Evolutionary conservation across 31 red algal genomes (phyloP), one percentile per base, ranked within the genome.

Genomic region (Asparagopsis taxiformis): DNA sequence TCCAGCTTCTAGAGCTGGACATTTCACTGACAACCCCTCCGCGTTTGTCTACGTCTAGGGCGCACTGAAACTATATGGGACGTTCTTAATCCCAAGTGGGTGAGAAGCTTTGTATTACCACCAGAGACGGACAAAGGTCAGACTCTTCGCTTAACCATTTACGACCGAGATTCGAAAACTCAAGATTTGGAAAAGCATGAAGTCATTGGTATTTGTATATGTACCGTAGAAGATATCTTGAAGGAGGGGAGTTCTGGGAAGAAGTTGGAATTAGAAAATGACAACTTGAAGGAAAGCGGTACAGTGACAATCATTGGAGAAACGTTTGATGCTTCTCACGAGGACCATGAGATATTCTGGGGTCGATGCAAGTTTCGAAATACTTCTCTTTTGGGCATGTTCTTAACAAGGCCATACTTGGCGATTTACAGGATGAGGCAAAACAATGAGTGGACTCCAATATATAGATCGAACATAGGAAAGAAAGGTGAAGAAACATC

Each of bases 401-500:
- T 92, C 54, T 28, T 92, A 21, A 83, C 73, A 34, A 70, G 74
- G 55, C 88, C 88, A 52, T 92, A 92, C 54, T 55, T 92, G 20
- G 69, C 65, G 17, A 92, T 92, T 60, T 92, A 92, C 56, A 70
- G 79, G 38, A 53, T 78, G 39, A 17, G 88, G 50, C 68, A 78
- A 1, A 92, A 92, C 56, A 92, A 92, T 71, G 79, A 92, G 63
- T 92, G 88, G 88, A 79, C 88, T 26, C 79, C 88, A n/a, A 92
- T 92, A 37, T 92, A 70, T 44, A 49, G 88, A 21, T 92, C 88
- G 21, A 79, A 76, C 53, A 34, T 72, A 17, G 66, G 46, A 37
- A 82, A 84, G 70, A 59, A 59, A 54, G 85, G 69, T 6, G 88
- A 92, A 55, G 79, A 84, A 22, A 72, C 79, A 9, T 63, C 88